Evolutionary conservation across 768 basidiomycete species (phyloP).

Genomic region (Termitomyces sp.): DNA sequence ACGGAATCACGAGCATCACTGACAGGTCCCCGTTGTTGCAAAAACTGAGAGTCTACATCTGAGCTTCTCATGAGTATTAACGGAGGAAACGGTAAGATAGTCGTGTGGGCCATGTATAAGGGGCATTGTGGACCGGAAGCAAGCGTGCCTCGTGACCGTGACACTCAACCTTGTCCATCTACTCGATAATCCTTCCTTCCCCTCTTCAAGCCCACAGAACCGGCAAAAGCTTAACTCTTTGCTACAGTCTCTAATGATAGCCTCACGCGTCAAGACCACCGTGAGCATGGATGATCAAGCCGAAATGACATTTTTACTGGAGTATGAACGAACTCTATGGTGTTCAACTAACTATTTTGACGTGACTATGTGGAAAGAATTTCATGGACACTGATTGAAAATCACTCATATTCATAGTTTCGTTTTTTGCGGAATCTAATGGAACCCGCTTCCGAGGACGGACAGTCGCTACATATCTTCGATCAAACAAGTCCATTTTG

Average conservation of each 20-base stretch:
- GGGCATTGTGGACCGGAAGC: slow-evolving; percentile 1
- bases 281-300: not conserved
- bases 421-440: not conserved
- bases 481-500: not conserved
- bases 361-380: not conserved
- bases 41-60: not conserved
- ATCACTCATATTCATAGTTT: not conserved
- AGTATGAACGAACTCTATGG: not conserved
- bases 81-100: slow-evolving; percentile 1
- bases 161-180: too few species aligned
- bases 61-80: slow-evolving; percentile 10
- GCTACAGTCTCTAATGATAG: slow-evolving; percentile 1
- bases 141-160: slow-evolving; percentile 11
- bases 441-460: not conserved
- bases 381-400: not conserved
- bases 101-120: not conserved
- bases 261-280: not conserved
- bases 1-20: slow-evolving; percentile 10
- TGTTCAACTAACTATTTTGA: not conserved
- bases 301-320: not conserved
- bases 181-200: not conserved
- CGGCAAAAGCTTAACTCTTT: slow-evolving; percentile 1
- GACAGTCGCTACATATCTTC: not conserved
- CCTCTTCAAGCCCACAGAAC: not conserved
- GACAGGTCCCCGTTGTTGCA: slow-evolving; percentile 10